Percentiles rank a stretch among this genome's conserved stretches.
Evolutionary conservation across 1,139 yeast genomes (phyloP).

Genomic region (Taphrina deformans): DNA sequence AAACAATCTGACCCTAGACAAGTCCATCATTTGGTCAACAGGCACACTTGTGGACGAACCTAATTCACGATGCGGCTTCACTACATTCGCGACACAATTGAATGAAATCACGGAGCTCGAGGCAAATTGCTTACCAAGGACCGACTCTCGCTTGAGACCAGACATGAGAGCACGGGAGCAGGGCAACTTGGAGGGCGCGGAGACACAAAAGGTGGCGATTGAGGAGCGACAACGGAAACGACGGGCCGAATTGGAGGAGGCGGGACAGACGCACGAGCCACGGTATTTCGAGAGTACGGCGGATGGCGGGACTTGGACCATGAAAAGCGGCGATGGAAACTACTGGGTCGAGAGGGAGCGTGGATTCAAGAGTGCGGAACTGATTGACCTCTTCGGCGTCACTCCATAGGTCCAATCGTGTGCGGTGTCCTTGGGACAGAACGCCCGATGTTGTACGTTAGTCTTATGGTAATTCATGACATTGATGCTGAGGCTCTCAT

Average conservation of each 20-base stretch:
- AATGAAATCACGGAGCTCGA: slow-evolving; percentile 77
- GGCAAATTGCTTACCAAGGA: slow-evolving; percentile 64
- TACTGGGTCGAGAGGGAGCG: slow-evolving; percentile 37
- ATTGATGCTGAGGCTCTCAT: background rate
- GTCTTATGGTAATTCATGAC: background rate
- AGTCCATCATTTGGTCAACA: slow-evolving; percentile 58
- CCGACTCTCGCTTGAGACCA: slow-evolving; percentile 87
- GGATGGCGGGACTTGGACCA: slow-evolving; percentile 28
- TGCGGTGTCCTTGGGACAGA: too few relatives aligned
- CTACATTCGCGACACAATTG: slow-evolving; percentile 75
- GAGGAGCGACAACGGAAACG: slow-evolving; percentile 82
- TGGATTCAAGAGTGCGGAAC: background rate
- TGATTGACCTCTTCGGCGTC: background rate
- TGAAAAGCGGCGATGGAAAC: slow-evolving; percentile 34
- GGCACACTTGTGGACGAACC: slow-evolving; percentile 63
- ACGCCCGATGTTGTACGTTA: too few relatives aligned
- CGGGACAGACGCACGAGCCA: slow-evolving; percentile 55
- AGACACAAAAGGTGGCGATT: slow-evolving; percentile 60
- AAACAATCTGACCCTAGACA: slow-evolving; percentile 48
- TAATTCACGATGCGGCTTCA: slow-evolving; percentile 75
- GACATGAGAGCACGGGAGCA: slow-evolving; percentile 72
- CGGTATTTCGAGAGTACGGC: slow-evolving; percentile 59
- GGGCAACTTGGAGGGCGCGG: slow-evolving; percentile 71
- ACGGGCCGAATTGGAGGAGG: slow-evolving; percentile 59
- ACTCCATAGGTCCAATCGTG: background rate